Evolutionary conservation across 176 grass and related monocot species (phyloP).

Genomic region (Leersia perrieri): DNA sequence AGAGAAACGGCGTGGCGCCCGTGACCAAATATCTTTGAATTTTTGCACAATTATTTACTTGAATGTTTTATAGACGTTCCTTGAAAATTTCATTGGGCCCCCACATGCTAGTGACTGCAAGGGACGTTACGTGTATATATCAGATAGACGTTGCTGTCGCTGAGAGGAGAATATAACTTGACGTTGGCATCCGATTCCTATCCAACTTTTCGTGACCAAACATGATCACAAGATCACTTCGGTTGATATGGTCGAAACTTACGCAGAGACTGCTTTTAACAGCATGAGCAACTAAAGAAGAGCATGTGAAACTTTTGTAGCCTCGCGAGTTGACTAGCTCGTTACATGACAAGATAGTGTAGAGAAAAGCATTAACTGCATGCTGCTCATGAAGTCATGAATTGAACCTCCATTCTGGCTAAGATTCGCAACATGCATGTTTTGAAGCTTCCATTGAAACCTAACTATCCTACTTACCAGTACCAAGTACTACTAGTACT

Average conservation of each 20-base stretch:
- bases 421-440: background rate
- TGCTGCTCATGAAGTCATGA: background rate
- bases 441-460: background rate
- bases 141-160: background rate
- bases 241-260: constrained; percentile 32
- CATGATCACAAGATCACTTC: constrained; percentile 9
- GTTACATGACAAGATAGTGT: constrained; percentile 3
- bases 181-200: constrained; percentile 41
- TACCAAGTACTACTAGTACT: no score
- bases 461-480: no score
- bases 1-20: constrained; percentile 22
- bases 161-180: constrained; percentile 21
- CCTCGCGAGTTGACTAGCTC: constrained; percentile 13
- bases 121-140: background rate
- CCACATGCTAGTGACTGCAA: constrained; percentile 1
- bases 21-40: constrained; percentile 30
- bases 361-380: background rate
- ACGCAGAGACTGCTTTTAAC: background rate
- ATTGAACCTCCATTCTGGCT: background rate
- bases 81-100: background rate
- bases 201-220: constrained; percentile 24
- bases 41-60: background rate
- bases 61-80: constrained; percentile 1
- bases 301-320: background rate
- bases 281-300: background rate